Base-by-base conservation (phyloP, 2,329 filamentous ascomycete genomes). In the Botrytis fabae region DNA sequence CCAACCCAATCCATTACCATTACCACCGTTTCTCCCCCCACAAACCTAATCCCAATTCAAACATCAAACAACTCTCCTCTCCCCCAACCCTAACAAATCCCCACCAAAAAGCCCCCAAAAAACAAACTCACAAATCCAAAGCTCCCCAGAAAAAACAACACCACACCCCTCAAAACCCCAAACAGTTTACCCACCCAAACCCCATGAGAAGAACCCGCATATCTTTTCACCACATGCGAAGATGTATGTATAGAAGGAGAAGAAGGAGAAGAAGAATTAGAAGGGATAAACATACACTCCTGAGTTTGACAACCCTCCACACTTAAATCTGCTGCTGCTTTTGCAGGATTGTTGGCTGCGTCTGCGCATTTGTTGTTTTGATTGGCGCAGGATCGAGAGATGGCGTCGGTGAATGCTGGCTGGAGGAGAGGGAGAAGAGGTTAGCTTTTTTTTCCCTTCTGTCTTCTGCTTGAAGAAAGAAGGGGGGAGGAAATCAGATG, bases 321-420 rank as follows among this genome's bases (percentile, higher is more conserved):
- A 12, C 22, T 66, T n/a, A 66, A 2, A 38, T 28, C 64, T 2
- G 32, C 14, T 20, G 32, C 28, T n/a, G 32, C 20, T 66, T 66
- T 54, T 2, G 32, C 18, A 16, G 64, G 64, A n/a, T 66, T 40
- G 22, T 66, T 66, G 4, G 64, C 64, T 54, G 44, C 64, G 14
- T 66, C 64, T 2, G 46, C 46, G 32, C 64, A 66, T 66, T 66
- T 66, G 9, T 66, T 66, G 2, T 51, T 51, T 66, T 66, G 64
- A 16, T 66, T 66, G 38, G 64, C 44, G 46, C 64, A 66, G 32
- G 64, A 66, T 16, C 64, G 64, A 6, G 64, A 66, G 14, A 40
- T 18, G 22, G 64, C 64, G 22, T 66, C 64, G 25, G 46, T 48
- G 32, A 48, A 66, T n/a, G 32, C 44, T n/a, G 64, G 64, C 64